Evolutionary conservation across 2,329 filamentous ascomycete species (phyloP), one percentile per base, ranked within the genome.

Genomic region (Biscogniauxia marginata): DNA sequence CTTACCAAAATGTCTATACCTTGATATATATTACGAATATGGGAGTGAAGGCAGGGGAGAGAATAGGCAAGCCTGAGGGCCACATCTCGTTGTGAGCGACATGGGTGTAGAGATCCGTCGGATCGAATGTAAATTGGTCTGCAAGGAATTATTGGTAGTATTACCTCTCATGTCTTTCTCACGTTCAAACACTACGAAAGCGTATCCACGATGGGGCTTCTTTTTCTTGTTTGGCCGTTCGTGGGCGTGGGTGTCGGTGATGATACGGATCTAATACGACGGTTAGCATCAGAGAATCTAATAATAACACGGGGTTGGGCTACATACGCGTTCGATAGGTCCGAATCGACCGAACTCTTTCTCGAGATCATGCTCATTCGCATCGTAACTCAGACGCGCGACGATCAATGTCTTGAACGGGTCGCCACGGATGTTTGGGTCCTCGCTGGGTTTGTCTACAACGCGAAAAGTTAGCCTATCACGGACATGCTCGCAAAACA

Each of bases 121-220:
- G 61, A 57, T 65, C 59, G 60, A 57, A 50, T n/a, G 47, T 55
- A 60, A 64, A 64, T 71, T 59, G 64, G 70, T 67, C 69, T 70
- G 66, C 66, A 67, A 66, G 65, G 70, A 72, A 74, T 53, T 66
- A 73, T 71, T 77, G 73, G 73, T 71, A 72, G 75, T 75, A 78
- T 85, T 96, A 97, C 93, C 92, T 91, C 96, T 96, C 93, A 98
- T 97, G 73, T 98, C 95, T 76, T 93, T 93, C 77, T 98, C 95
- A 73, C 91, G 88, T 76, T 98, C 93, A 72, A 93, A 99, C 53
- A 98, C 91, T 65, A 99, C 89, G 71, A 99, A 99, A 59, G 91
- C 95, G 74, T 99, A 99, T 60, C 95, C 95, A 68, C 88, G 84
- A 70, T 96, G 90, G 50, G 87, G 78, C 77, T 92, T 92, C 71